Conservation (phyloP, 805 yeast genomes). For the Candida pseudoglaebosa region DNA sequence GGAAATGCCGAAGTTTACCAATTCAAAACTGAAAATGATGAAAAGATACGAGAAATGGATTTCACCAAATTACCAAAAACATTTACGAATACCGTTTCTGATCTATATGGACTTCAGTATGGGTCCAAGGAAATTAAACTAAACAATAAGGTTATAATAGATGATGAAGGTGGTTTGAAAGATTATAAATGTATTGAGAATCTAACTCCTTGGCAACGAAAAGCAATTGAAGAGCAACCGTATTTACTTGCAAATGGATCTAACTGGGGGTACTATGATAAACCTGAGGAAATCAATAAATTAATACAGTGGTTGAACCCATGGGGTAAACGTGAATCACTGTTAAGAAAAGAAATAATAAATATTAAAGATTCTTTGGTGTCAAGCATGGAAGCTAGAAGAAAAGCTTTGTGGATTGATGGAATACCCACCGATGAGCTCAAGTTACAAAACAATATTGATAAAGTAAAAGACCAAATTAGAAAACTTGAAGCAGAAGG, state of each 20-base stretch:
- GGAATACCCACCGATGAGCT: slow-evolving; percentile 32
- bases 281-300: slow-evolving; percentile 49
- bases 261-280: slow-evolving; percentile 73
- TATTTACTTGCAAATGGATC: slow-evolving; percentile 47
- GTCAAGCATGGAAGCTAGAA: slow-evolving; percentile 56
- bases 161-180: slow-evolving; percentile 18
- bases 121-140: slow-evolving; percentile 14
- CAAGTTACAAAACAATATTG: slow-evolving; percentile 30
- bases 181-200: slow-evolving; percentile 4
- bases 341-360: slow-evolving; percentile 57
- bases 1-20: slow-evolving; percentile 1
- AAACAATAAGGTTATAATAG: slow-evolving; percentile 9
- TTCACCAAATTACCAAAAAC: slow-evolving; percentile 19
- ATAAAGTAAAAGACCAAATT: slow-evolving; percentile 36
- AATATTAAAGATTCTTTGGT: slow-evolving; percentile 49
- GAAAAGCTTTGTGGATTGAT: slow-evolving; percentile 48
- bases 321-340: slow-evolving; percentile 71
- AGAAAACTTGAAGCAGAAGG: slow-evolving; percentile 14
- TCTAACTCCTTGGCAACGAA: slow-evolving; percentile 47
- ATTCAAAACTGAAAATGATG: slow-evolving; percentile 16
- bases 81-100: slow-evolving; percentile 22
- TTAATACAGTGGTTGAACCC: slow-evolving; percentile 66
- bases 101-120: slow-evolving; percentile 27
- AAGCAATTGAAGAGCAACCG: slow-evolving; percentile 63
- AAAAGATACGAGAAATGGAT: slow-evolving; percentile 18